These are phyloP conservation scores for Acidomyces sp. DNA, from an alignment of 495 filamentous ascomycete genomes.

Conservation along the genomic window DNA sequence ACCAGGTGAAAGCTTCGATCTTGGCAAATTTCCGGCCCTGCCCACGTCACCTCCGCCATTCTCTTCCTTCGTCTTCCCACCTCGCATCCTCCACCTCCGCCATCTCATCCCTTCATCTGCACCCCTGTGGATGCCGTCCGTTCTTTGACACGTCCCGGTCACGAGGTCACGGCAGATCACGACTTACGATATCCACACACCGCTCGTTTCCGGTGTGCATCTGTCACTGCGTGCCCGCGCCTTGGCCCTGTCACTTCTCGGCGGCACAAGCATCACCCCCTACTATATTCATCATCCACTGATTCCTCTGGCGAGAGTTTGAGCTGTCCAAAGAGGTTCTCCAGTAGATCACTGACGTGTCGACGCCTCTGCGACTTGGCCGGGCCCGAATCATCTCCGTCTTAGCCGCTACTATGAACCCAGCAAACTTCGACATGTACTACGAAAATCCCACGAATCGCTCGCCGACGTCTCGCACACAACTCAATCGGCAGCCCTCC, in stretches of 20 bases:
- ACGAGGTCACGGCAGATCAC: not conserved
- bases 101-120: too few species aligned
- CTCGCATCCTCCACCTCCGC: too few species aligned
- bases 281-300: not conserved
- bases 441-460: slow-evolving; percentile 17
- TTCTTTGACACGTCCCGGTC: not conserved
- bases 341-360: not conserved
- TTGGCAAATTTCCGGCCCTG: too few species aligned
- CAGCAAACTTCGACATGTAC: slow-evolving; percentile 20
- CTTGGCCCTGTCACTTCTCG: not conserved
- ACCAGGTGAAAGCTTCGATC: too few species aligned
- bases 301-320: not conserved
- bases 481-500: slow-evolving; percentile 16
- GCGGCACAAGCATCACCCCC: not conserved
- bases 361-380: not conserved
- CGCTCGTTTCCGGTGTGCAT: not conserved
- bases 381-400: not conserved
- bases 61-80: too few species aligned
- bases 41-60: too few species aligned
- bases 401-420: slow-evolving; percentile 10
- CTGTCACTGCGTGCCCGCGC: too few species aligned
- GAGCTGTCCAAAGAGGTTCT: not conserved
- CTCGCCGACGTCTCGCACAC: slow-evolving; percentile 19
- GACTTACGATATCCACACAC: not conserved
- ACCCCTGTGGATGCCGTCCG: too few species aligned